Evolutionary conservation across 1,284 basidiomycete species (phyloP).

Genomic region (Paramarasmius palmivorus): DNA sequence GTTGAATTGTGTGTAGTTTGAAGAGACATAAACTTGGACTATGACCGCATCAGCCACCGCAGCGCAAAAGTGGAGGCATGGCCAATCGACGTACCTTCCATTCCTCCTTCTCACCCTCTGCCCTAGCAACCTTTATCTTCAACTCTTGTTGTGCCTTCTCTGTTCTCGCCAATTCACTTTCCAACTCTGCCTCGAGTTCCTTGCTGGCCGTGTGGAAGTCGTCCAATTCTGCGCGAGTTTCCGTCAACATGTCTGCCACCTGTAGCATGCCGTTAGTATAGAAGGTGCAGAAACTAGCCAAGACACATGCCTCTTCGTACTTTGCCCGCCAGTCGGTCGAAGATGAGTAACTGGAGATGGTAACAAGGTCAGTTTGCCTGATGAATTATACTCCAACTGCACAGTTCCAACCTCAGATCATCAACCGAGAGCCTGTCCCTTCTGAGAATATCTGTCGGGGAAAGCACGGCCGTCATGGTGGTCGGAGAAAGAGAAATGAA

Average conservation of each 20-base stretch:
- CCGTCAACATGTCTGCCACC: constrained; percentile 81
- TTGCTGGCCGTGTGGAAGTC: constrained; percentile 91
- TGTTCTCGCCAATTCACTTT: constrained; percentile 84
- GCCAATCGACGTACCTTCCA: constrained; percentile 75
- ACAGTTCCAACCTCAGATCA: constrained; percentile 55
- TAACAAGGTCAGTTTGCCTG: constrained; percentile 16
- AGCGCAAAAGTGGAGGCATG: constrained; percentile 13
- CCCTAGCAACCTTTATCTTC: constrained; percentile 69
- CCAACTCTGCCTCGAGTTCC: constrained; percentile 91
- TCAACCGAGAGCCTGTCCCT: constrained; percentile 63
- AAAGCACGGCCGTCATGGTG: constrained; percentile 68
- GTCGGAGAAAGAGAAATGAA: constrained; percentile 20
- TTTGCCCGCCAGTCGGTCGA: constrained; percentile 78
- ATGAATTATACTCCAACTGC: constrained; percentile 9
- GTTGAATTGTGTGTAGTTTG: constrained; percentile 91
- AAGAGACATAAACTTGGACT: constrained; percentile 87
- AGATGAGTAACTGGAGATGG: constrained; percentile 47
- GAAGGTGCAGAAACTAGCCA: constrained; percentile 6
- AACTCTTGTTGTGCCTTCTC: constrained; percentile 87
- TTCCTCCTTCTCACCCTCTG: constrained; percentile 83
- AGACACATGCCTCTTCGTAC: constrained; percentile 63
- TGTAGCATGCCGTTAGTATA: constrained; percentile 20
- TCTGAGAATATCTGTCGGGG: constrained; percentile 55
- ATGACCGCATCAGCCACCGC: constrained; percentile 8
- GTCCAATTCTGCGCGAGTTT: constrained; percentile 85